These are phyloP conservation scores for Tylopilus sp. DNA, from an alignment of 768 basidiomycete species.

Conservation along the genomic window DNA sequence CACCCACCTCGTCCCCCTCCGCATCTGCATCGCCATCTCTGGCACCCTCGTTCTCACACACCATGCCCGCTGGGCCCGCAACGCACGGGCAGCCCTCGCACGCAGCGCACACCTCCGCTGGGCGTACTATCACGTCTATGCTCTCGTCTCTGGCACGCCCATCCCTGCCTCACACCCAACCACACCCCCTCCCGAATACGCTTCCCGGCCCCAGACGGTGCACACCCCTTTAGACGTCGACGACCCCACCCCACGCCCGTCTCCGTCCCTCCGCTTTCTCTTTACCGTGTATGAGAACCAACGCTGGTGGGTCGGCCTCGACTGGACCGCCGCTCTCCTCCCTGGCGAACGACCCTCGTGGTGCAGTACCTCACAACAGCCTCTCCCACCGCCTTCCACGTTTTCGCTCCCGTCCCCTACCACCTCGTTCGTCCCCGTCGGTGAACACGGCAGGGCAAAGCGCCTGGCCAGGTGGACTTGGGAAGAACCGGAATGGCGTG, in stretches of 20 bases:
- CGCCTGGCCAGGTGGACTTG: constrained; percentile 82
- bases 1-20: constrained; percentile 59
- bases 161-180: constrained; percentile 38
- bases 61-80: constrained; percentile 64
- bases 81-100: constrained; percentile 53
- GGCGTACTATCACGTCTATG: constrained; percentile 49
- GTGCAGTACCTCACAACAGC: constrained; percentile 56
- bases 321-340: constrained; percentile 91
- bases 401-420: constrained; percentile 66
- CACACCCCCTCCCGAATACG: constrained; percentile 30
- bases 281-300: constrained; percentile 95
- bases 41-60: constrained; percentile 60
- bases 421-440: constrained; percentile 51
- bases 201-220: constrained; percentile 23
- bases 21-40: constrained; percentile 53
- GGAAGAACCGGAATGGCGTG: constrained; percentile 90
- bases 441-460: constrained; percentile 50
- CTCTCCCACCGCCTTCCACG: constrained; percentile 66
- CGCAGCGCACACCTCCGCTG: constrained; percentile 69
- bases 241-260: constrained; percentile 19
- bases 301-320: constrained; percentile 96
- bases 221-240: constrained; percentile 12
- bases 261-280: constrained; percentile 58
- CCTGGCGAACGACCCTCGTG: constrained; percentile 89
- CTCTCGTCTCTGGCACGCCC: constrained; percentile 53